Percentiles rank a stretch among this genome's conserved stretches.
Conservation (phyloP, 306 rosid species). For the Delonix regia region DNA sequence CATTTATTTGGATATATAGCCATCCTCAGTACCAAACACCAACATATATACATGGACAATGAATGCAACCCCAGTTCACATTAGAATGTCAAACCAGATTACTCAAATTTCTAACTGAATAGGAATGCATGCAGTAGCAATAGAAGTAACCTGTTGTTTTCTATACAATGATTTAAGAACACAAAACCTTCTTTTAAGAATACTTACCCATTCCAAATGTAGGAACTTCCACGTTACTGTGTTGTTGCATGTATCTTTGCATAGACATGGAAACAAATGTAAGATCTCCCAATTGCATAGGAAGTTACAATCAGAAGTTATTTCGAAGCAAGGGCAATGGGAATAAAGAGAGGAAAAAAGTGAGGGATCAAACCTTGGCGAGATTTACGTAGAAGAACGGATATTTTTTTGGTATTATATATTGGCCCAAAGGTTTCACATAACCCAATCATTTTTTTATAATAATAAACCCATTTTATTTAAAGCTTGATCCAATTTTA, state of each 20-base stretch:
- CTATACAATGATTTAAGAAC: neutral
- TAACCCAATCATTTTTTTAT: no score
- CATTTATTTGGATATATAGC: neutral
- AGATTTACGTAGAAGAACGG: slow-evolving; percentile 70
- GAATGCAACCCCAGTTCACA: neutral
- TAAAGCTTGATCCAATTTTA: no score
- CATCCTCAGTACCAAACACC: neutral
- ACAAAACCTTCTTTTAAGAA: neutral
- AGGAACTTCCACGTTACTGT: slow-evolving; percentile 65
- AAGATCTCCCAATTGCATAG: neutral
- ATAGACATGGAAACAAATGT: neutral
- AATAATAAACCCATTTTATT: no score
- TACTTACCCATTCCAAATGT: slow-evolving; percentile 64
- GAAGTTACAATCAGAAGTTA: neutral
- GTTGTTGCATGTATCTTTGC: slow-evolving; percentile 70
- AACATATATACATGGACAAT: neutral
- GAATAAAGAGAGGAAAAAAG: neutral
- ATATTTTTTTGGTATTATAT: no score
- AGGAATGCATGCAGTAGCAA: neutral
- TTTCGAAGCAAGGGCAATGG: neutral
- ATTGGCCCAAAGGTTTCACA: no score
- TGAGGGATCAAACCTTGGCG: slow-evolving; percentile 52
- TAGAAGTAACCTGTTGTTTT: no score
- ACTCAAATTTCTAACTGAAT: neutral
- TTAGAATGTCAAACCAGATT: no score